A percentile compares a stretch with the other conserved stretches of the same genome.
Conservation (phyloP, 2,329 filamentous ascomycete genomes). For the Cladosporium sp. region DNA sequence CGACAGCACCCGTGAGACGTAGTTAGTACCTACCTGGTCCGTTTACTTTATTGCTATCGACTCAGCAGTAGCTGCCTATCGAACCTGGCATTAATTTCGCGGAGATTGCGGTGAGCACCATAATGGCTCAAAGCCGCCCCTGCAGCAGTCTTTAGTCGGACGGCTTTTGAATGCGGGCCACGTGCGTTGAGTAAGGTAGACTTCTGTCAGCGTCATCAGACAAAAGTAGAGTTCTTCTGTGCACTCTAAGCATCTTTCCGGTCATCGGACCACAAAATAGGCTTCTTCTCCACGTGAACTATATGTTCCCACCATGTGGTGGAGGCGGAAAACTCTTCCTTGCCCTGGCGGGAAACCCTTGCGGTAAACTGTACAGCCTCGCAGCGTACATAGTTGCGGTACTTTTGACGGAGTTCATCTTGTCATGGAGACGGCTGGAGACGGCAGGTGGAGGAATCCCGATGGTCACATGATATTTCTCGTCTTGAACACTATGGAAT, state of each 20-base stretch:
- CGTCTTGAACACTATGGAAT: not conserved
- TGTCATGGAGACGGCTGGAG: not conserved
- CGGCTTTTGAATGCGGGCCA: not conserved
- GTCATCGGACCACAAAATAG: slow-evolving; percentile 1
- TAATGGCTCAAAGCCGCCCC: not conserved
- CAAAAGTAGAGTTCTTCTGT: not conserved
- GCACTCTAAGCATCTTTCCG: not conserved
- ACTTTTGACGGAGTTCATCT: not conserved
- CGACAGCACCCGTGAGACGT: not conserved
- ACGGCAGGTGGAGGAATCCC: slow-evolving; percentile 1
- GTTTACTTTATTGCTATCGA: not conserved
- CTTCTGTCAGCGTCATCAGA: not conserved
- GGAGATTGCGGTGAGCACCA: not conserved
- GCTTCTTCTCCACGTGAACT: slow-evolving; percentile 14
- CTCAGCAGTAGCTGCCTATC: not conserved
- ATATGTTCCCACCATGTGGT: not conserved
- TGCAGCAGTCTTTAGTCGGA: not conserved
- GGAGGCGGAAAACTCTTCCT: slow-evolving; percentile 8
- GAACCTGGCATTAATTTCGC: not conserved
- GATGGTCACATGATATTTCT: not conserved
- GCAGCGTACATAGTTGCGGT: not conserved
- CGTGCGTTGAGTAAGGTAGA: not conserved
- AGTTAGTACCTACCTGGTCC: not conserved
- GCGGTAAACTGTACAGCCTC: not conserved
- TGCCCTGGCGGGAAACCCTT: slow-evolving; percentile 11